These are phyloP conservation scores for Nematodospora anomalae DNA, from an alignment of 1,139 yeast species.

Conservation along the genomic window DNA sequence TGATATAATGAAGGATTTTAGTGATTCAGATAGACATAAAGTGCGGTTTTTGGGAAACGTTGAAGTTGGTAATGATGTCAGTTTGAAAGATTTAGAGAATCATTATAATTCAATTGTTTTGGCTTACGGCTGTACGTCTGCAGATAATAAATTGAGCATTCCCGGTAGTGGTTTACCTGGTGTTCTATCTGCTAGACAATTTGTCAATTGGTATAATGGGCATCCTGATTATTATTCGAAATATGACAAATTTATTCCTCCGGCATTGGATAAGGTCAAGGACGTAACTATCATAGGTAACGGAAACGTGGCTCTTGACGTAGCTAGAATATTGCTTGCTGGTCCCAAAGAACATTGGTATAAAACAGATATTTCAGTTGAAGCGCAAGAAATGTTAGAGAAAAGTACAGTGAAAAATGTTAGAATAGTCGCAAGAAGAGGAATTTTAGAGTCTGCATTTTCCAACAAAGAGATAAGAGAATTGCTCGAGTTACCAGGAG, in stretches of 20 bases:
- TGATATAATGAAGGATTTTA: conserved; percentile 48
- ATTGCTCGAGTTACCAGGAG: conserved; percentile 62
- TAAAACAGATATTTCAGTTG: conserved; percentile 69
- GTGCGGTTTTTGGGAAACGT: conserved; percentile 80
- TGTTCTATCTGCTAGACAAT: conserved; percentile 79
- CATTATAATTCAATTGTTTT: conserved; percentile 72
- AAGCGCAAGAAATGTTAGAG: conserved; percentile 56
- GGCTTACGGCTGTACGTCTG: conserved; percentile 76
- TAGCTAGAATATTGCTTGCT: conserved; percentile 74
- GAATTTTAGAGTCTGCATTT: conserved; percentile 79
- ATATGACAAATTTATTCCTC: conserved; percentile 31
- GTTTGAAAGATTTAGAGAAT: conserved; percentile 47
- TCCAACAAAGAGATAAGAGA: conserved; percentile 92
- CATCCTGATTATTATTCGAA: conserved; percentile 57
- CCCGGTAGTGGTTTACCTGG: conserved; percentile 64
- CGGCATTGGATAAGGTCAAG: conserved; percentile 59
- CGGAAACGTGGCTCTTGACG: conserved; percentile 96
- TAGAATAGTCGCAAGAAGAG: conserved; percentile 81
- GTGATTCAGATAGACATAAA: conserved; percentile 20
- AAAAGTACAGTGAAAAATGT: conserved; percentile 60
- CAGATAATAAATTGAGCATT: conserved; percentile 56
- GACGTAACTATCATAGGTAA: conserved; percentile 87
- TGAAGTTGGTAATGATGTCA: conserved; percentile 56
- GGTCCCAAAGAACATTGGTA: conserved; percentile 56
- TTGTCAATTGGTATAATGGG: conserved; percentile 97